Conservation (phyloP, 768 basidiomycete genomes). For the Calvatia gigantea region DNA sequence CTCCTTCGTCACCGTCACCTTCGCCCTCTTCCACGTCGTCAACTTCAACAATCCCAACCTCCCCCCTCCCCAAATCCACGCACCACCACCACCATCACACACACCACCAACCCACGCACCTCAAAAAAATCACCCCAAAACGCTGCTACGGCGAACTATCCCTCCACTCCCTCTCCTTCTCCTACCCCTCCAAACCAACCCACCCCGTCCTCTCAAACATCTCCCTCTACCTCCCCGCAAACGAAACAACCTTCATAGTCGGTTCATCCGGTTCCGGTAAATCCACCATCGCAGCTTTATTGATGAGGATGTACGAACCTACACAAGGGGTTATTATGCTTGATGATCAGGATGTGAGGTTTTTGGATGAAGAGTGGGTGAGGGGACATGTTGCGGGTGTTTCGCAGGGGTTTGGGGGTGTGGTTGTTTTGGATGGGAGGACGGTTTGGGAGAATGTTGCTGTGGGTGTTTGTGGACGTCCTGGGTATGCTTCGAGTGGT, state of each 20-base stretch:
- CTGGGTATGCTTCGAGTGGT: slow-evolving; percentile 54
- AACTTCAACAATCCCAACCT: slow-evolving; percentile 9
- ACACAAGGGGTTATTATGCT: slow-evolving; percentile 61
- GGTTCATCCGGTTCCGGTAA: slow-evolving; percentile 92
- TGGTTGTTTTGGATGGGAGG: slow-evolving; percentile 60
- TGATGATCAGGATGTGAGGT: slow-evolving; percentile 78
- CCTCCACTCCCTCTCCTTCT: slow-evolving; percentile 71
- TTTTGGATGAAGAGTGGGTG: slow-evolving; percentile 71
- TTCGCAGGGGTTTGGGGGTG: slow-evolving; percentile 68
- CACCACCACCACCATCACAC: slow-evolving; percentile 41
- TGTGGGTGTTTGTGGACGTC: slow-evolving; percentile 41
- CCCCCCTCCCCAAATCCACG: slow-evolving; percentile 29
- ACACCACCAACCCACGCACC: slow-evolving; percentile 4
- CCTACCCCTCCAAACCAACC: slow-evolving; percentile 78
- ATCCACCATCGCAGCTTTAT: slow-evolving; percentile 80
- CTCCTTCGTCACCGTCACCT: slow-evolving; percentile 21
- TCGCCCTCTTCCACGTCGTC: no score
- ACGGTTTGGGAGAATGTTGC: slow-evolving; percentile 85
- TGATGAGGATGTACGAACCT: slow-evolving; percentile 77
- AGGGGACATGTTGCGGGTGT: slow-evolving; percentile 71
- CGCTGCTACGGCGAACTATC: slow-evolving; percentile 72
- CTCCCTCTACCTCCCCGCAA: slow-evolving; percentile 64
- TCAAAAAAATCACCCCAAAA: slow-evolving; percentile 65
- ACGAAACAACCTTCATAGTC: slow-evolving; percentile 88
- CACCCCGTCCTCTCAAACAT: slow-evolving; percentile 63